phyloP scores from a whole-genome alignment of 768 basidiomycete species.

The Trametes coccinea region DNA sequence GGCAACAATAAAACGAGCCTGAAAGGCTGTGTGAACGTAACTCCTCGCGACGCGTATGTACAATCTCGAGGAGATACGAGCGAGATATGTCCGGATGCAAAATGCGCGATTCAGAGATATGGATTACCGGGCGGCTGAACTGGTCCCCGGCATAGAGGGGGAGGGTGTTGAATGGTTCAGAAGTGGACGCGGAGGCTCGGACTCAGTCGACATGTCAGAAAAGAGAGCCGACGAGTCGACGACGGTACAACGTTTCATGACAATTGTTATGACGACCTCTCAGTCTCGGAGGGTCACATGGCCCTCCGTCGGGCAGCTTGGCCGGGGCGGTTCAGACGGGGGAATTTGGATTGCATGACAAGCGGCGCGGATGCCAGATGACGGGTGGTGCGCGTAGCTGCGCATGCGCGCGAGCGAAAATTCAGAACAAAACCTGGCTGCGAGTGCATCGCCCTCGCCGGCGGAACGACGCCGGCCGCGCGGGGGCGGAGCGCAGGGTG shows the following conservation, averaged over 20 bases:
- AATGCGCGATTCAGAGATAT: not conserved
- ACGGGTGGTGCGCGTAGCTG: not conserved
- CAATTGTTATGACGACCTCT: conserved; percentile 23
- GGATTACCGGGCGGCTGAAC: not conserved
- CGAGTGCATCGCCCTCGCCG: not conserved
- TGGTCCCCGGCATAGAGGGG: not conserved
- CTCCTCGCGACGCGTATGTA: not conserved
- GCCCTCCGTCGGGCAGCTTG: conserved; percentile 3
- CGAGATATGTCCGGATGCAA: no score
- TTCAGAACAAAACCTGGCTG: no score
- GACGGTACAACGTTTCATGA: not conserved
- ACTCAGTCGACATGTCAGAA: not conserved
- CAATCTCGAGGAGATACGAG: not conserved
- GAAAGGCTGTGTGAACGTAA: not conserved
- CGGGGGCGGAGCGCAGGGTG: not conserved
- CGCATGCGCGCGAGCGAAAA: not conserved
- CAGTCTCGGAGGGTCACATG: not conserved
- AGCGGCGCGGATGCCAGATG: not conserved
- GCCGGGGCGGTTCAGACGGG: no score
- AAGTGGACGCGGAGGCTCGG: not conserved
- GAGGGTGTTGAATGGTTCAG: not conserved
- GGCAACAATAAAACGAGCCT: not conserved
- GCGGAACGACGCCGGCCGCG: not conserved
- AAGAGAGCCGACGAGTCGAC: not conserved
- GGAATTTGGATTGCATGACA: no score